Conservation (phyloP, 2,329 filamentous ascomycete genomes). For the Monosporascus sp. region DNA sequence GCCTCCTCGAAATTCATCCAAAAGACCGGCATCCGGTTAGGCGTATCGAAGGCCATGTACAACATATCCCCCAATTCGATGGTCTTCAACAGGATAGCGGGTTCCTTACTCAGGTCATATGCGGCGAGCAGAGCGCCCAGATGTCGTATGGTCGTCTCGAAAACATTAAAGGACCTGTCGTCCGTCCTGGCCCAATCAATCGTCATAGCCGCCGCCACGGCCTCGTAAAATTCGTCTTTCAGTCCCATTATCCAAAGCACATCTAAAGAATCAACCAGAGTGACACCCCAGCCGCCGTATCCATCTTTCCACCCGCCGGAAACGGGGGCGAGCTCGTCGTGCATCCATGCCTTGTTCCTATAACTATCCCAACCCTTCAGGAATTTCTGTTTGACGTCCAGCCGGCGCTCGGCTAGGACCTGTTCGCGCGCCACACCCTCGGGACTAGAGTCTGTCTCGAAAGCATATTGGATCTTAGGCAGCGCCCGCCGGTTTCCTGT, state of each 20-base stretch:
- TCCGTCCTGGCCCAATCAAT: constrained; percentile 44
- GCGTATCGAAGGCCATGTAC: constrained; percentile 42
- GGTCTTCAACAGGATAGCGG: constrained; percentile 36
- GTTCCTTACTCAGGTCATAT: constrained; percentile 38
- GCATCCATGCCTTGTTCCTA: constrained; percentile 44
- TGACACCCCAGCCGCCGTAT: constrained; percentile 53
- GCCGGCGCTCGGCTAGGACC: constrained; percentile 22
- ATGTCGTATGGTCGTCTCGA: constrained; percentile 43
- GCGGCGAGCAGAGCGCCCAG: constrained; percentile 40
- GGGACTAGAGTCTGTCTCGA: constrained; percentile 19
- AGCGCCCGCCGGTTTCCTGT: constrained; percentile 17
- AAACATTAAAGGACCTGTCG: constrained; percentile 34
- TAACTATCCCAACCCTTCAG: constrained; percentile 45
- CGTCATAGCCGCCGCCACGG: constrained; percentile 41
- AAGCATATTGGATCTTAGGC: constrained; percentile 22
- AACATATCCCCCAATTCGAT: constrained; percentile 42
- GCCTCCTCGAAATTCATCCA: constrained; percentile 48
- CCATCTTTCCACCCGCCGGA: constrained; percentile 39
- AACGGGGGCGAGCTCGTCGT: constrained; percentile 47
- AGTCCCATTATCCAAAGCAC: constrained; percentile 59
- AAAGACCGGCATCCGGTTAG: constrained; percentile 44
- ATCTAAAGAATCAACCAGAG: constrained; percentile 55
- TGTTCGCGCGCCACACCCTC: constrained; percentile 18
- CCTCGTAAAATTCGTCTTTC: constrained; percentile 48
- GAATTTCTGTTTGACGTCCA: constrained; percentile 37